phyloP scores from a whole-genome alignment of 148 eudicot genomes.

The Rhododendron simsii region DNA sequence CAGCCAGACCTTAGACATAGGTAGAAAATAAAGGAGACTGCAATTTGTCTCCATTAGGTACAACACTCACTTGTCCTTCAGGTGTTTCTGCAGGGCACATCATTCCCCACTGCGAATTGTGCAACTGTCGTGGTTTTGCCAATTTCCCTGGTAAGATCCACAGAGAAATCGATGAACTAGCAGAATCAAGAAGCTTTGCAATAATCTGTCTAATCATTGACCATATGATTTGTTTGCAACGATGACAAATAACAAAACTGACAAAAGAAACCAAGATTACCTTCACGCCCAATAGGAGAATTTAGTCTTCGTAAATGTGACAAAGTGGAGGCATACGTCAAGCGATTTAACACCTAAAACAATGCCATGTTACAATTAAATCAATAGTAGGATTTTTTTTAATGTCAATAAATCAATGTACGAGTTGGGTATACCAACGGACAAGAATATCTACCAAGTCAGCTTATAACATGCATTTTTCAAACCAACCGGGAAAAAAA shows the following conservation, averaged over 20 bases:
- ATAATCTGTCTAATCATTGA: neutral
- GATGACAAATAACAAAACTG: neutral
- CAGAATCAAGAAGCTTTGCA: neutral
- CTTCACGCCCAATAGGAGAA: constrained; percentile 97
- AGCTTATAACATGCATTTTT: neutral
- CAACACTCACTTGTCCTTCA: constrained; percentile 70
- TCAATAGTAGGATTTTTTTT: neutral
- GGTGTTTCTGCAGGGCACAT: constrained; percentile 99
- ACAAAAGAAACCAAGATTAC: constrained; percentile 17
- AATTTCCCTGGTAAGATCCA: constrained; percentile 52
- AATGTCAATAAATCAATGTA: neutral
- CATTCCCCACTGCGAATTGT: constrained; percentile 99
- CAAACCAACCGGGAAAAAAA: neutral
- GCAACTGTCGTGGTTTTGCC: constrained; percentile 98
- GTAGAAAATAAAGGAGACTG: neutral
- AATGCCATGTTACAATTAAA: neutral
- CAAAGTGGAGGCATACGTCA: constrained; percentile 93
- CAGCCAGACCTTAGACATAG: constrained; percentile 3
- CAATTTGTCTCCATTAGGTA: neutral
- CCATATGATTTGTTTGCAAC: neutral
- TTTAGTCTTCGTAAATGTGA: constrained; percentile 89
- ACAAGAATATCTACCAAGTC: neutral
- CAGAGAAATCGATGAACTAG: neutral
- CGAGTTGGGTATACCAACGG: neutral
- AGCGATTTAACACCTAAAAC: constrained; percentile 82